A percentile compares a stretch with the other conserved stretches of the same genome.
Conservation (phyloP, 495 filamentous ascomycete genomes). For the Penicillium ochrochloron region DNA sequence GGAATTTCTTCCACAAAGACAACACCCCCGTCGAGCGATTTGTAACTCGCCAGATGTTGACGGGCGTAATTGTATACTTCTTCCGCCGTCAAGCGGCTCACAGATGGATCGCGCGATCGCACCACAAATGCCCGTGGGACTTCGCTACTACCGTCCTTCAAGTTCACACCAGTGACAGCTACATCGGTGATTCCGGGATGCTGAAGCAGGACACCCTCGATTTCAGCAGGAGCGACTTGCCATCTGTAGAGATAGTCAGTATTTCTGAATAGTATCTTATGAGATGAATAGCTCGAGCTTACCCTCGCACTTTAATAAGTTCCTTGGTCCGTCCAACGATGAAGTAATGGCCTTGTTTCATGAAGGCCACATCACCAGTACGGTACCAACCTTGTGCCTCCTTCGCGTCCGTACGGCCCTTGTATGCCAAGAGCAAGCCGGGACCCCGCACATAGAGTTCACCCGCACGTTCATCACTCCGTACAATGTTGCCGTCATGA, state of each 20-base stretch:
- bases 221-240: constrained; percentile 87
- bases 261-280: background rate
- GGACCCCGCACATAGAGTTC: constrained; percentile 58
- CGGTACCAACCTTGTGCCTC: constrained; percentile 71
- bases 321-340: constrained; percentile 81
- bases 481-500: constrained; percentile 53
- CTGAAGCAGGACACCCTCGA: constrained; percentile 77
- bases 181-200: constrained; percentile 72
- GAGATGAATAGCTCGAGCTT: constrained; percentile 19
- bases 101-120: constrained; percentile 36
- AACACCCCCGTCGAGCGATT: constrained; percentile 72
- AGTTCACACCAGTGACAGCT: constrained; percentile 75
- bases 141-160: constrained; percentile 60
- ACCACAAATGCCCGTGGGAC: constrained; percentile 77
- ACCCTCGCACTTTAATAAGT: constrained; percentile 72
- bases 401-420: constrained; percentile 44
- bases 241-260: constrained; percentile 33
- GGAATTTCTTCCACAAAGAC: constrained; percentile 76
- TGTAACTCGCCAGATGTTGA: constrained; percentile 64
- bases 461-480: constrained; percentile 51
- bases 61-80: constrained; percentile 68
- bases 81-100: constrained; percentile 50
- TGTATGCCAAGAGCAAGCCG: constrained; percentile 44
- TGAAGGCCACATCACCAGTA: constrained; percentile 76
- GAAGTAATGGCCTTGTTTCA: constrained; percentile 60